Conservation (phyloP, 208 protist species). For the Leptomonas pyrrhocoris region DNA sequence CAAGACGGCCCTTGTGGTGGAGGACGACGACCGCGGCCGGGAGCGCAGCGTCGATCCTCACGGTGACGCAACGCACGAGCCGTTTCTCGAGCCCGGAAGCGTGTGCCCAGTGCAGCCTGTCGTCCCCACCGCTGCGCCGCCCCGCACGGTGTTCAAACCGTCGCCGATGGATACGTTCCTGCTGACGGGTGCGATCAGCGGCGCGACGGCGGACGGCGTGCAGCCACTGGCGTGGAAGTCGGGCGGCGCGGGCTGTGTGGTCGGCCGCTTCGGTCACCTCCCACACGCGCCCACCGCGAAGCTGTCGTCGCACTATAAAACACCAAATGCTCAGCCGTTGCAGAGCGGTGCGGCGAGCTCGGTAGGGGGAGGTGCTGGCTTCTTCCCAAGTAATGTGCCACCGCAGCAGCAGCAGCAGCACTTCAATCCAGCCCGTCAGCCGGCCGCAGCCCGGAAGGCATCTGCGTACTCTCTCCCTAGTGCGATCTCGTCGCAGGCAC, state of each 20-base stretch:
- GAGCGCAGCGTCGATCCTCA: slow-evolving; percentile 26
- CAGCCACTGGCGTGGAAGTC: slow-evolving; percentile 76
- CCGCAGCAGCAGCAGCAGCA: slow-evolving; percentile 15
- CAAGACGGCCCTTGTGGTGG: slow-evolving; percentile 48
- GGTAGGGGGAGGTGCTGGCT: not conserved
- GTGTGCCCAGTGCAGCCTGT: slow-evolving; percentile 16
- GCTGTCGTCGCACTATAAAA: slow-evolving; percentile 30
- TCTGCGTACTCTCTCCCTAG: slow-evolving; percentile 16
- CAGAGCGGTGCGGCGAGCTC: slow-evolving; percentile 9
- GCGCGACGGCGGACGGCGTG: slow-evolving; percentile 23
- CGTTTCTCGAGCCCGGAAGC: slow-evolving; percentile 19
- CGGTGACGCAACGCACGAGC: slow-evolving; percentile 21
- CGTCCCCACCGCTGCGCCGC: not conserved
- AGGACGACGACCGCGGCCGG: slow-evolving; percentile 22
- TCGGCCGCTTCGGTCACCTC: slow-evolving; percentile 35
- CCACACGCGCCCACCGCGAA: slow-evolving; percentile 23
- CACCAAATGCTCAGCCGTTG: not conserved
- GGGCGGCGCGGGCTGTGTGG: slow-evolving; percentile 48
- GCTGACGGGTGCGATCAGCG: slow-evolving; percentile 27
- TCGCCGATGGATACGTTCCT: slow-evolving; percentile 8
- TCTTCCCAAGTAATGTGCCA: not conserved
- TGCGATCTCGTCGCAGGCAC: not conserved
- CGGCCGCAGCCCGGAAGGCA: not conserved
- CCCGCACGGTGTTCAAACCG: not conserved
- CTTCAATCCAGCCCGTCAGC: slow-evolving; percentile 4